Percentiles rank a stretch among this genome's conserved stretches.
These are phyloP conservation scores for Talaromyces piceae DNA, from an alignment of 2,329 filamentous ascomycete species.

Conservation along the genomic window DNA sequence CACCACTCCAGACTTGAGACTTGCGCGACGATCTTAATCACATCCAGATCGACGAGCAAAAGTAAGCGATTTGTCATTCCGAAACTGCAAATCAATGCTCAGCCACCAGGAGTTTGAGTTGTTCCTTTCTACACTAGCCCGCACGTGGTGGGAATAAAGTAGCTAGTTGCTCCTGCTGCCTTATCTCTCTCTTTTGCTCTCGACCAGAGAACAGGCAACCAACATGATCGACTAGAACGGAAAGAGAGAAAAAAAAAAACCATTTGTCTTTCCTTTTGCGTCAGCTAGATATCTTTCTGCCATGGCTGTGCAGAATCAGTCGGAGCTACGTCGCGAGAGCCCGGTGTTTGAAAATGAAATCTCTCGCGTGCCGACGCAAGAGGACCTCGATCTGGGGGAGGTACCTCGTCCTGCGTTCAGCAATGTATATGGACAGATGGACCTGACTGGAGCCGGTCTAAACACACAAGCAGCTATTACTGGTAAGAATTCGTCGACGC, in stretches of 20 bases:
- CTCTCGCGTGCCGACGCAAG: conserved; percentile 1
- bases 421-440: conserved; percentile 9
- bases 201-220: not conserved
- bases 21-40: not conserved
- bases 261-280: not conserved
- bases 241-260: no score
- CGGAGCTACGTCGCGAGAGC: not conserved
- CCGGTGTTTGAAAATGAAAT: not conserved
- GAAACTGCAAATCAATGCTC: not conserved
- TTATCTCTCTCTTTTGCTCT: not conserved
- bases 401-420: conserved; percentile 6
- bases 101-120: not conserved
- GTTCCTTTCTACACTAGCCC: not conserved
- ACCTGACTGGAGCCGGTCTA: conserved; percentile 7
- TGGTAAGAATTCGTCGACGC: not conserved
- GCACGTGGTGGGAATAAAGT: not conserved
- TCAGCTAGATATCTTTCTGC: not conserved
- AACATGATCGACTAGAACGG: not conserved
- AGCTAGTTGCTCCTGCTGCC: not conserved
- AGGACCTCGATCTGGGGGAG: conserved; percentile 5
- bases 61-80: not conserved
- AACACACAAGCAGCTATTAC: conserved; percentile 10
- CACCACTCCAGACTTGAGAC: no score
- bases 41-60: not conserved
- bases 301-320: conserved; percentile 2